Conservation (phyloP, 805 yeast genomes). For the Candida tammaniensis region DNA sequence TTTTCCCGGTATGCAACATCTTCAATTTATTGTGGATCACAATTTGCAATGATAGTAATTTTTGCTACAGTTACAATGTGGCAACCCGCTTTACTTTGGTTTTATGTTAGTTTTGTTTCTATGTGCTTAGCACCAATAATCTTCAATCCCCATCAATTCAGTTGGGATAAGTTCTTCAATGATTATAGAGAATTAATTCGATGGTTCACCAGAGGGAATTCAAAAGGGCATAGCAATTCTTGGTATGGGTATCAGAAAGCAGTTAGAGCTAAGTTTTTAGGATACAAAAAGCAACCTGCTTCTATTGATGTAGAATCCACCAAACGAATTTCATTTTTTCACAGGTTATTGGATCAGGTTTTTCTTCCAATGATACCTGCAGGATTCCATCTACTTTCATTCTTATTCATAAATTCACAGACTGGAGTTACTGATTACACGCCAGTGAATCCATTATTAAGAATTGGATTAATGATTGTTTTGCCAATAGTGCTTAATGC, state of each 20-base stretch:
- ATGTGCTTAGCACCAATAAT: conserved; percentile 49
- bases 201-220: conserved; percentile 83
- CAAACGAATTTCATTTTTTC: conserved; percentile 4
- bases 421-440: conserved; percentile 58
- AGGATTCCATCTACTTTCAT: conserved; percentile 52
- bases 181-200: conserved; percentile 51
- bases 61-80: conserved; percentile 81
- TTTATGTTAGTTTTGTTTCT: conserved; percentile 48
- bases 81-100: conserved; percentile 68
- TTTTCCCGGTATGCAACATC: conserved; percentile 74
- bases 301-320: neutral
- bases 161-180: conserved; percentile 44
- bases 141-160: conserved; percentile 55
- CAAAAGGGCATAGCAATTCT: conserved; percentile 61
- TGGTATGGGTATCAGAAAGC: conserved; percentile 67
- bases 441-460: conserved; percentile 50
- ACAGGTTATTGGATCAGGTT: conserved; percentile 16
- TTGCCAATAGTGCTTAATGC: conserved; percentile 47
- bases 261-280: conserved; percentile 23
- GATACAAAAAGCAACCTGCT: conserved; percentile 16
- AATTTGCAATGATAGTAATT: conserved; percentile 63
- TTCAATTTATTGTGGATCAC: conserved; percentile 76
- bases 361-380: conserved; percentile 16
- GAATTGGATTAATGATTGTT: conserved; percentile 54
- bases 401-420: conserved; percentile 79